These are phyloP conservation scores for Cladosporium sp. DNA, from an alignment of 2,329 filamentous ascomycete genomes.

Conservation along the genomic window DNA sequence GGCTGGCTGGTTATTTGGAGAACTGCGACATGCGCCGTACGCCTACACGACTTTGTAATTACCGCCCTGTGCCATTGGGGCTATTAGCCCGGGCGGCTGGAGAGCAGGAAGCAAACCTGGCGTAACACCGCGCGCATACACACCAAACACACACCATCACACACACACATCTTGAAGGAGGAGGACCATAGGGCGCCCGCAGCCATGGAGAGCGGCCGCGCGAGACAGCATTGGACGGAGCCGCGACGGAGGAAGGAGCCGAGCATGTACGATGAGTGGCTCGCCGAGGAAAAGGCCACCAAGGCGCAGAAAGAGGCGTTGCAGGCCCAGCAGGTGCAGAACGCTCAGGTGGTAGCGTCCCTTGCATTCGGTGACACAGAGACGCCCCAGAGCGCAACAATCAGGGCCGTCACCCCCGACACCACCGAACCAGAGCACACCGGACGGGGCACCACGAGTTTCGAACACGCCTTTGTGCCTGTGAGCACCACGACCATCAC, in stretches of 20 bases:
- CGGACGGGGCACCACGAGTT: slow-evolving; percentile 32
- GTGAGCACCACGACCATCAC: slow-evolving; percentile 31
- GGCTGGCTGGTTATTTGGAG: neutral
- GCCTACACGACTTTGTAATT: neutral
- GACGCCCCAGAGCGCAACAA: neutral
- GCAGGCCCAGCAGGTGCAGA: slow-evolving; percentile 9
- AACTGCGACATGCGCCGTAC: slow-evolving; percentile 13
- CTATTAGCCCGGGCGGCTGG: slow-evolving; percentile 15
- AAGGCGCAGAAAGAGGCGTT: slow-evolving; percentile 14
- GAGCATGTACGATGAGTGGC: slow-evolving; percentile 36
- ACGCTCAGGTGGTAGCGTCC: slow-evolving; percentile 13
- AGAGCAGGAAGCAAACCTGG: slow-evolving; percentile 3
- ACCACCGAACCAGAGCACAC: slow-evolving; percentile 9
- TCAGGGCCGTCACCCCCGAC: slow-evolving; percentile 21
- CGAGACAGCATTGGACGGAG: slow-evolving; percentile 21
- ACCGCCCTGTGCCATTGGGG: slow-evolving; percentile 17
- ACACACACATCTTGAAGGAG: neutral
- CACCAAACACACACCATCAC: neutral
- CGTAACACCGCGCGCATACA: neutral
- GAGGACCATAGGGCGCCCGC: neutral
- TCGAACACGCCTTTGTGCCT: slow-evolving; percentile 33
- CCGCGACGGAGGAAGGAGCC: slow-evolving; percentile 31
- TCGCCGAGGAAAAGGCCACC: slow-evolving; percentile 28
- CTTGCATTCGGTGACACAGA: slow-evolving; percentile 16
- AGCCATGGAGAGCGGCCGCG: slow-evolving; percentile 15